Base-by-base conservation (phyloP, 2,329 filamentous ascomycete species). In the Fusarium citri region DNA sequence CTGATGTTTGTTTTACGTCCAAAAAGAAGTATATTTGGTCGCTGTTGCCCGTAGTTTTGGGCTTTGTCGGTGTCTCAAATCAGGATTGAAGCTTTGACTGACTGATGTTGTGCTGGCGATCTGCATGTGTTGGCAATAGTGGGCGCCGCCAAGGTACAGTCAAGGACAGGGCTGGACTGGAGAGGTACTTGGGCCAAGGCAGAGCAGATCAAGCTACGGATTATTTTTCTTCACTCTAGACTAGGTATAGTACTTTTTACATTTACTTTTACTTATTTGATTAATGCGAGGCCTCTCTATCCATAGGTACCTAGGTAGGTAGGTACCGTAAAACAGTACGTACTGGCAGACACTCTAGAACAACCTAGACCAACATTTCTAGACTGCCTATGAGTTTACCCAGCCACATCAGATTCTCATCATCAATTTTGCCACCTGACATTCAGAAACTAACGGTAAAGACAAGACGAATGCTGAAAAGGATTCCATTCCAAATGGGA, bases 121-220 rank as follows among this genome's bases (percentile, higher is more conserved):
- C 63, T 66, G 64, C 63, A 62, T 41, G 62, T 59, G 46, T 47
- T 65, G 51, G 50, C 64, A 67, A 62, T 62, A 66, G 64, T 71
- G 68, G 49, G 68, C 68, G 53, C 64, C 46, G 68, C 68, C 68
- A 68, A 68, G 67, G 42, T 55, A 55, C 18, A 51, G 22, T 40
- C 31, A 53, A 50, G 30, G 31, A 18, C 34, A n/a, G 16, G 31
- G 3, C 31, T 18, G 31, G 31, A 10, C 31, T 11, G 28, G 28
- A 30, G 12, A 37, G 34, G 22, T 53, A 42, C 34, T 26, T 53
- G 49, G 41, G 49, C 49, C 49, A 53, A 53, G 49, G 49, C 34
- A 53, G 25, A 47, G 23, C 15, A 47, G n/a, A 47, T 9, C 25
- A 47, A 47, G 34, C 18, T 37, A n/a, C 34, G 10, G 34, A n/a